Base-by-base conservation (phyloP, 805 yeast genomes). In the Candida qinlingensis region DNA sequence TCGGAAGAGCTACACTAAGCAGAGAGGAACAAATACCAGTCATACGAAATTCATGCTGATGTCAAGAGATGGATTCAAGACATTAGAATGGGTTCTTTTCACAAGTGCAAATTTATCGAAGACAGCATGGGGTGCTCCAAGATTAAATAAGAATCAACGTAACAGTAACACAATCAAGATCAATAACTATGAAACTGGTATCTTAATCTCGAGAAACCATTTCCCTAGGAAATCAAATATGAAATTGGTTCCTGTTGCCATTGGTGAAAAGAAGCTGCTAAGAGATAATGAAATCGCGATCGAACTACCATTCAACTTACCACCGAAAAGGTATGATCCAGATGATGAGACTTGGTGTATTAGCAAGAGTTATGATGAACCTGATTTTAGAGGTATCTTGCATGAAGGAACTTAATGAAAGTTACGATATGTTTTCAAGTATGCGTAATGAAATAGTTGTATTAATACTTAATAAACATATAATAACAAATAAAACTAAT, bases 61-160 rank as follows among this genome's bases (percentile, higher is more conserved):
- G 53, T 74, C 83, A 10, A 74, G 74, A 4, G 80, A 79, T 54
- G 57, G 72, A 44, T 78, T 75, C 63, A 56, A 65, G 35, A 66
- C 77, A 3, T 60, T 85, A 5, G 74, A 77, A 44, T 88, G 96
- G 95, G 74, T 82, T 19, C 62, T 85, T 6, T 70, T 85, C 60
- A 85, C 94, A 0, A 83, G 90, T 42, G 85, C 88, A 33, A 88
- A 88, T 59, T 58, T 87, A 38, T 83, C 91, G 33, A 78, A 78
- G 47, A 85, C 80, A 51, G 96, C 96, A 1, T 88, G 96, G 96
- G 96, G 96, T 0, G 66, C 60, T 5, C 69, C 12, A 55, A 31
- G 19, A 9, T 7, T 28, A 43, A 29, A 47, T 41, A 41, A 57
- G 63, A 11, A 45, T 65, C 57, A 51, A 56, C 54, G 5, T 42